These are phyloP conservation scores for Polyporus arcularius DNA, from an alignment of 768 basidiomycete species.

Conservation along the genomic window DNA sequence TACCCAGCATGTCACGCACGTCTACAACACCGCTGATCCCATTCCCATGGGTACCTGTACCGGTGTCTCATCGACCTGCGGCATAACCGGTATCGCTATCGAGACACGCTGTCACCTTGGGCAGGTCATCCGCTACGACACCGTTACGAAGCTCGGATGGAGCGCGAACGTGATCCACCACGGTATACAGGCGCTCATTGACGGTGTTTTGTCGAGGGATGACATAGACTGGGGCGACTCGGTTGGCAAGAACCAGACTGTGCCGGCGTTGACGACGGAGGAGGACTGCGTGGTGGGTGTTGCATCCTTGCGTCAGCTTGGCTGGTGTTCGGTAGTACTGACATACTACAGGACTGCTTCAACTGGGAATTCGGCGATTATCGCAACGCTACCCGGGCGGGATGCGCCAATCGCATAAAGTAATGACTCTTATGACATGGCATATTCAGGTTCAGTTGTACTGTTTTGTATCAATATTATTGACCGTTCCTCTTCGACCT, in stretches of 20 bases:
- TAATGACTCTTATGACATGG: not conserved
- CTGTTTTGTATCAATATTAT: no score
- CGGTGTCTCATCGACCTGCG: slow-evolving; percentile 75
- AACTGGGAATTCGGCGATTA: slow-evolving; percentile 67
- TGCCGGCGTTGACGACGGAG: slow-evolving; percentile 54
- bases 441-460: not conserved
- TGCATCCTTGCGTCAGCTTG: not conserved
- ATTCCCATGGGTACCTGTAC: slow-evolving; percentile 86
- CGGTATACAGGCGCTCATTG: slow-evolving; percentile 67
- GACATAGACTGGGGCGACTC: slow-evolving; percentile 21
- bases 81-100: slow-evolving; percentile 83
- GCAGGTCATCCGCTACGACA: slow-evolving; percentile 80
- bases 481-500: no score
- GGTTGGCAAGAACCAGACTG: slow-evolving; percentile 34
- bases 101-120: slow-evolving; percentile 89
- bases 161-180: slow-evolving; percentile 73
- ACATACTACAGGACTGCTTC: slow-evolving; percentile 59
- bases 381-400: slow-evolving; percentile 18
- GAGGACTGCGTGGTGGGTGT: slow-evolving; percentile 62
- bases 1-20: slow-evolving; percentile 75
- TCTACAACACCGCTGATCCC: slow-evolving; percentile 94
- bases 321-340: not conserved
- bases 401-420: not conserved
- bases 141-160: slow-evolving; percentile 81
- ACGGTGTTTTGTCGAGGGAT: slow-evolving; percentile 57